These are phyloP conservation scores for Solanum chiquidenum DNA, from an alignment of 257 asterid genomes.

Conservation along the genomic window DNA sequence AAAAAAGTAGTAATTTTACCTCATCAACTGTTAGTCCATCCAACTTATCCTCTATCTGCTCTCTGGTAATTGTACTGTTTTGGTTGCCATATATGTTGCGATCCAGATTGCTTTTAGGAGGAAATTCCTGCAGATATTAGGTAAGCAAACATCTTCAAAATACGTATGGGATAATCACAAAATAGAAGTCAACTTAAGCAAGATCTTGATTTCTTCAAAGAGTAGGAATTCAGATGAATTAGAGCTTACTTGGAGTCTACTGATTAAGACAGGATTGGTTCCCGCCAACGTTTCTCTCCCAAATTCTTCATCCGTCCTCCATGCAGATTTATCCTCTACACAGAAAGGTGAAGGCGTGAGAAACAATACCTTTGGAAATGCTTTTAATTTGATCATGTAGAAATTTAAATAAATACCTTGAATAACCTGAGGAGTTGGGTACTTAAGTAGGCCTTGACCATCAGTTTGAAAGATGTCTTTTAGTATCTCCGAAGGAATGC, in stretches of 20 bases:
- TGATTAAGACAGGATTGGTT: slow-evolving; percentile 45
- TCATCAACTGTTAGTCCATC: slow-evolving; percentile 42
- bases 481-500: slow-evolving; percentile 47
- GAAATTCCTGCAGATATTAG: slow-evolving; percentile 28
- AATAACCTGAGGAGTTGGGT: slow-evolving; percentile 40
- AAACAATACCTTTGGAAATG: neutral
- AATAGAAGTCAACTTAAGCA: neutral
- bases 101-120: slow-evolving; percentile 12
- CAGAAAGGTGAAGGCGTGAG: neutral
- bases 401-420: slow-evolving; percentile 25
- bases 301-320: slow-evolving; percentile 83
- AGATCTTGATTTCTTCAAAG: neutral
- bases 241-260: slow-evolving; percentile 49
- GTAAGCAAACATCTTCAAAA: neutral
- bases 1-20: slow-evolving; percentile 15
- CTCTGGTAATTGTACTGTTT: slow-evolving; percentile 37
- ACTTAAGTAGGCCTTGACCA: slow-evolving; percentile 39
- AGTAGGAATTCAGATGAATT: neutral
- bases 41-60: slow-evolving; percentile 32
- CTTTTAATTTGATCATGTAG: neutral
- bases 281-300: slow-evolving; percentile 16
- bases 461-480: slow-evolving; percentile 53
- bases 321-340: slow-evolving; percentile 51
- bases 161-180: neutral
- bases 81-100: slow-evolving; percentile 47